A percentile compares a stretch with the other conserved stretches of the same genome.
These are phyloP conservation scores for Apophysomyces sp. DNA, from an alignment of 371 early-diverging fungal genomes.

Conservation along the genomic window DNA sequence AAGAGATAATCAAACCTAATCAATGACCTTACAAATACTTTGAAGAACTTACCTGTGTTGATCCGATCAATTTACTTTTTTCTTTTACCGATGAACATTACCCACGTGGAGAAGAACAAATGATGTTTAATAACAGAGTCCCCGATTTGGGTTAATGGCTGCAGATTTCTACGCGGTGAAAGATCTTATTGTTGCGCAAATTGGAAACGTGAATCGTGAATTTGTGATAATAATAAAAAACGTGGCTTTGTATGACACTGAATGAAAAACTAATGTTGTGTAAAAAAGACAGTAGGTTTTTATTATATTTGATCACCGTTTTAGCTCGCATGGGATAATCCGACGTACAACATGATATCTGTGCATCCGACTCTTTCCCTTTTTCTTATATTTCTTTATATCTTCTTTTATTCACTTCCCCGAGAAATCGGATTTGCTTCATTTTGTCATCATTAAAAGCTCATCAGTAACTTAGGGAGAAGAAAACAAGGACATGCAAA, in stretches of 20 bases:
- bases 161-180: neutral
- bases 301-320: neutral
- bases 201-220: neutral
- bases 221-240: neutral
- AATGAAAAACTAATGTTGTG: neutral
- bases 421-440: too few species aligned
- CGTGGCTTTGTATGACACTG: constrained; percentile 1
- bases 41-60: too few species aligned
- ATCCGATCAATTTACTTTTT: too few species aligned
- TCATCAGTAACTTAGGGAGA: too few species aligned
- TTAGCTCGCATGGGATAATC: too few species aligned
- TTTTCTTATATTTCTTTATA: too few species aligned
- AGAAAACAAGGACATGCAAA: neutral
- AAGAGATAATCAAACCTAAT: too few species aligned
- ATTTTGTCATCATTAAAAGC: too few species aligned
- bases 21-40: too few species aligned
- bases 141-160: neutral
- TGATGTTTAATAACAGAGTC: neutral
- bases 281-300: neutral
- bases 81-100: neutral
- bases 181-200: neutral
- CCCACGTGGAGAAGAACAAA: neutral
- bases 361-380: too few species aligned
- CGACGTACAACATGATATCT: too few species aligned
- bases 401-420: too few species aligned